phyloP scores from a whole-genome alignment of 257 asterid species.

The Fraxinus quadrangulata region DNA sequence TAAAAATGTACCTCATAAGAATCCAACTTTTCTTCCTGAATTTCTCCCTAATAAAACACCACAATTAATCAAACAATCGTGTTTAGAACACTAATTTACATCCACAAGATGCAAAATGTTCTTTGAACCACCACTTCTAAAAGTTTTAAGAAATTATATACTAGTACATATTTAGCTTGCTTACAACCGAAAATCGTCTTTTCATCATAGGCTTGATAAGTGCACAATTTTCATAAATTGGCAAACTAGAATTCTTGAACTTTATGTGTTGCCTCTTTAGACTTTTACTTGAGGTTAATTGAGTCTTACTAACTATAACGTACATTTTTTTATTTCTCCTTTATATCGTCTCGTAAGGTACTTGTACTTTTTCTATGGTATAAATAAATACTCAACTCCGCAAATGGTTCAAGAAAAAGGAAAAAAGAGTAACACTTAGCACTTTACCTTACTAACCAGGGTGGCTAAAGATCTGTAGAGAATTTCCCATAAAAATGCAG shows the following conservation, averaged over 20 bases:
- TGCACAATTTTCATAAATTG: no score
- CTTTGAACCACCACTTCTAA: no score
- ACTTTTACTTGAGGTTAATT: neutral
- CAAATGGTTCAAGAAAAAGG: neutral
- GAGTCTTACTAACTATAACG: no score
- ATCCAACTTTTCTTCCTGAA: conserved; percentile 60
- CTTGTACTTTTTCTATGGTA: neutral
- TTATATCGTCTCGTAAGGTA: neutral
- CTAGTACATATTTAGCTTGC: neutral
- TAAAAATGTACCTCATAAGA: conserved; percentile 76
- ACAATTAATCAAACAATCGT: neutral
- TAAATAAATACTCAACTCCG: no score
- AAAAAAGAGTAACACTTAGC: neutral
- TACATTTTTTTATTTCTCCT: neutral
- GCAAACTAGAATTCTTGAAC: no score
- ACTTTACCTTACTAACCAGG: conserved; percentile 54
- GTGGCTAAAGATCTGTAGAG: conserved; percentile 57
- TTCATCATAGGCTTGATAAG: no score
- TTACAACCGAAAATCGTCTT: no score
- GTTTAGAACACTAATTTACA: no score
- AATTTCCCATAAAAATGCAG: conserved; percentile 71
- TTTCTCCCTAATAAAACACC: conserved; percentile 50
- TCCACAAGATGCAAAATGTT: no score
- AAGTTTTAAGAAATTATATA: no score
- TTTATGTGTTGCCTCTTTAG: neutral